A percentile compares a stretch with the other conserved stretches of the same genome.
Conservation (phyloP, 768 basidiomycete species). For the Coprinopsis sp. region DNA sequence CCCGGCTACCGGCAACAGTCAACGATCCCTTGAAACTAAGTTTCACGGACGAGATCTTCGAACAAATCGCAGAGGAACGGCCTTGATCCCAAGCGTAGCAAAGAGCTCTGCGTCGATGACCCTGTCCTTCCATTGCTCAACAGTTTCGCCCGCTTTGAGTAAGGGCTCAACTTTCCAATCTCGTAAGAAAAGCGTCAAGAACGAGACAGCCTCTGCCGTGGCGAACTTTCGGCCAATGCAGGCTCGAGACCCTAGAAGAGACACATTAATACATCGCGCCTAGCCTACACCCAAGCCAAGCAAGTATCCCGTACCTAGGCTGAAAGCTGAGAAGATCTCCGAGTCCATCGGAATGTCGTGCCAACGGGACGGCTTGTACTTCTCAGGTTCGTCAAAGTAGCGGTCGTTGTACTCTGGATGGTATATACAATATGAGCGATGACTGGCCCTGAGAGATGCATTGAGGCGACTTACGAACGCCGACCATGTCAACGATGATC, state of each 20-base stretch:
- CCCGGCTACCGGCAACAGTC: too few relatives aligned
- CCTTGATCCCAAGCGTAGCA: conserved; percentile 31
- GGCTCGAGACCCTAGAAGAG: background rate
- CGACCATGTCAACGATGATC: conserved; percentile 45
- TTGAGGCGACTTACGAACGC: conserved; percentile 36
- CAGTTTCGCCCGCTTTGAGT: conserved; percentile 35
- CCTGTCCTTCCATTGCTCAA: conserved; percentile 31
- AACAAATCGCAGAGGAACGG: conserved; percentile 30
- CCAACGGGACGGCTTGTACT: conserved; percentile 50
- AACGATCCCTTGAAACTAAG: background rate
- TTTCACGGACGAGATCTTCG: conserved; percentile 14
- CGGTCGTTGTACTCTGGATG: conserved; percentile 45
- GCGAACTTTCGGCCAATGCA: conserved; percentile 29
- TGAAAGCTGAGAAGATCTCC: conserved; percentile 27
- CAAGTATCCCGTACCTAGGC: conserved; percentile 29
- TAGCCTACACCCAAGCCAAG: background rate
- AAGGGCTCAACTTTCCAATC: conserved; percentile 50
- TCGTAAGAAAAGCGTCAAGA: conserved; percentile 17
- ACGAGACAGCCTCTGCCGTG: conserved; percentile 6
- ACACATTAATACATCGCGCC: background rate
- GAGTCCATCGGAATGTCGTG: conserved; percentile 33
- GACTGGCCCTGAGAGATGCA: background rate
- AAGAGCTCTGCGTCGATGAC: conserved; percentile 34
- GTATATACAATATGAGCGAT: background rate
- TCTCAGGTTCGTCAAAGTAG: conserved; percentile 44